Evolutionary conservation across 495 filamentous ascomycete genomes (phyloP).

Genomic region (Daldinia concentrica): DNA sequence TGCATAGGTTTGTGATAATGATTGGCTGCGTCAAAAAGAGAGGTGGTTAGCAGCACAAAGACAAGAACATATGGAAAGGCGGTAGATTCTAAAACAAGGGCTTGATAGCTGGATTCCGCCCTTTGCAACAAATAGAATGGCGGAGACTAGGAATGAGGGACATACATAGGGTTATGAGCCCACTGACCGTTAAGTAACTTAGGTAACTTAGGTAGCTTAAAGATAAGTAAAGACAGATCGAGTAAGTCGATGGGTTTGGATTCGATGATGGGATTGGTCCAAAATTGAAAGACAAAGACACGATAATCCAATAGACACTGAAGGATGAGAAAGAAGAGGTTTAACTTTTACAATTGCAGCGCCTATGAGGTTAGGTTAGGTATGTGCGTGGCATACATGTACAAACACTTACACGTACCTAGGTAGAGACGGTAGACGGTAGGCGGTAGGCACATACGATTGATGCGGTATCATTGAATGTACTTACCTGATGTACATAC

Average conservation of each 20-base stretch:
- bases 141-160: constrained; percentile 15
- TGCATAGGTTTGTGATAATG: constrained; percentile 27
- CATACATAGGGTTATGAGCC: background rate
- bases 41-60: constrained; percentile 27
- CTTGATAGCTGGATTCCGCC: constrained; percentile 32
- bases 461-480: constrained; percentile 26
- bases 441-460: constrained; percentile 11
- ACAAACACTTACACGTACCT: background rate
- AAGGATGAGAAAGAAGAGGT: background rate
- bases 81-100: constrained; percentile 38
- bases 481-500: constrained; percentile 8
- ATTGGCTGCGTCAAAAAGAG: constrained; percentile 26
- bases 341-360: background rate
- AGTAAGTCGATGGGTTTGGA: background rate
- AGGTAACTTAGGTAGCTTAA: background rate
- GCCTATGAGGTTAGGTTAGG: background rate
- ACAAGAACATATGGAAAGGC: constrained; percentile 17
- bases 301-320: background rate
- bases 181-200: constrained; percentile 2
- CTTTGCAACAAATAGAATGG: constrained; percentile 37
- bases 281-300: background rate
- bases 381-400: constrained; percentile 5
- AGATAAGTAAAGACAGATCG: background rate
- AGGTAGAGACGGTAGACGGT: background rate
- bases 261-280: background rate